A percentile compares a stretch with the other conserved stretches of the same genome.
Evolutionary conservation across 106 monocot genomes (phyloP).

Genomic region (Dioscorea alata): DNA sequence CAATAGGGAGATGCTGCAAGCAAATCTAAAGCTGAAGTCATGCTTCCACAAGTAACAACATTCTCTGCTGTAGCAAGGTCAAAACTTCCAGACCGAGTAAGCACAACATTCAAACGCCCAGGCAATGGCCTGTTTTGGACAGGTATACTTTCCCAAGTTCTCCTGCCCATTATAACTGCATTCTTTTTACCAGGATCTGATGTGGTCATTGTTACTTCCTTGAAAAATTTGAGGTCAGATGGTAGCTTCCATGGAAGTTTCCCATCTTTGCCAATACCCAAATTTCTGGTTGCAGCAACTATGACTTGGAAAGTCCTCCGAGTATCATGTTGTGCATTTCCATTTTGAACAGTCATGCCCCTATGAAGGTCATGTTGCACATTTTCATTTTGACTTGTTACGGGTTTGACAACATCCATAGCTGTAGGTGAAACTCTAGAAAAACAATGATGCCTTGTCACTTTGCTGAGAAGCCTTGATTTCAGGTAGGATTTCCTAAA

Average conservation of each 20-base stretch:
- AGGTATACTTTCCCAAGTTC: constrained; percentile 95
- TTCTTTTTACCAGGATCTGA: constrained; percentile 84
- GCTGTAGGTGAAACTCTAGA: not conserved
- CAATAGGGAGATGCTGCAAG: constrained; percentile 75
- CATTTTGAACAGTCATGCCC: constrained; percentile 16
- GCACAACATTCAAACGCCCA: constrained; percentile 82
- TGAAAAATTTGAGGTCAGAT: constrained; percentile 84
- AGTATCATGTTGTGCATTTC: constrained; percentile 16
- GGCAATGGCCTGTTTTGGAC: constrained; percentile 54
- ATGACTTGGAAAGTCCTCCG: constrained; percentile 78
- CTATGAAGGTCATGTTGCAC: not conserved
- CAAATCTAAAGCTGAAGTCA: constrained; percentile 71
- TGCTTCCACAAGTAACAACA: constrained; percentile 76
- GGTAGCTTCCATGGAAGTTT: constrained; percentile 82
- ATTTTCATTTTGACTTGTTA: constrained; percentile 23
- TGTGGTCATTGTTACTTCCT: constrained; percentile 62
- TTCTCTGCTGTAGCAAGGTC: constrained; percentile 70
- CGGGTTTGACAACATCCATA: constrained; percentile 26
- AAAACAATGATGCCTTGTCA: constrained; percentile 4
- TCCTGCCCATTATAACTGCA: constrained; percentile 97
- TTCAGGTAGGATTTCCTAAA: not conserved
- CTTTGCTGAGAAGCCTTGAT: constrained; percentile 2
- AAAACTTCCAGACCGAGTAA: constrained; percentile 90
- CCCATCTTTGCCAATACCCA: constrained; percentile 93
- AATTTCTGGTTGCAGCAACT: constrained; percentile 71